A percentile compares a stretch with the other conserved stretches of the same genome.
Evolutionary conservation across 805 yeast species (phyloP).

Genomic region (Dipodascus geniculatus): DNA sequence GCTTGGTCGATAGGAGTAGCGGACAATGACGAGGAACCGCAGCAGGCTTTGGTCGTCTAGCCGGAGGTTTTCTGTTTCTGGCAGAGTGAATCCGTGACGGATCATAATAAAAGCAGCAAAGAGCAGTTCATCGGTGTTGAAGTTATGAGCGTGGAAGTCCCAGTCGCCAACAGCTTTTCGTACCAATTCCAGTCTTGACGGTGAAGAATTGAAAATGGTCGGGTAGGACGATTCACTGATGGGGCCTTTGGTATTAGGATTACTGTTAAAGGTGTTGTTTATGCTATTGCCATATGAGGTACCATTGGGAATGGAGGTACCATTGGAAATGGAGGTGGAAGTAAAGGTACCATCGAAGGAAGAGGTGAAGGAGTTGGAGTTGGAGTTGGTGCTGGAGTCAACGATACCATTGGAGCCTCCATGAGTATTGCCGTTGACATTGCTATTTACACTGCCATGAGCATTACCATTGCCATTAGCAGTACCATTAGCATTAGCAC

Average conservation of each 20-base stretch:
- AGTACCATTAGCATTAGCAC: no score
- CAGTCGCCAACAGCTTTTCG: constrained; percentile 24
- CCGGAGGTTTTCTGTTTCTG: constrained; percentile 12
- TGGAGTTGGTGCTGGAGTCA: no score
- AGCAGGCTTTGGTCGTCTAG: constrained; percentile 37
- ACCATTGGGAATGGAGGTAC: no score
- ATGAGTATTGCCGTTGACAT: no score
- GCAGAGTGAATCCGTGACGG: constrained; percentile 26
- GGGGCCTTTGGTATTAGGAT: background rate
- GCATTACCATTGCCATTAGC: no score
- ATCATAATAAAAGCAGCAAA: constrained; percentile 49
- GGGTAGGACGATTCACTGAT: background rate
- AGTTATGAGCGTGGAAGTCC: constrained; percentile 61
- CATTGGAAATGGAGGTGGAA: no score
- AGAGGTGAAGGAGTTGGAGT: no score
- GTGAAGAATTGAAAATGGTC: background rate
- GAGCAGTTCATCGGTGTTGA: constrained; percentile 52
- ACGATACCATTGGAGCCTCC: no score
- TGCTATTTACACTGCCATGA: no score
- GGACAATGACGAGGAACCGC: constrained; percentile 50
- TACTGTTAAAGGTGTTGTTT: no score
- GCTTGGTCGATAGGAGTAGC: constrained; percentile 71
- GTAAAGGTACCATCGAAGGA: no score
- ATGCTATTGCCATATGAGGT: no score
- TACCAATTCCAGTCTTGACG: background rate